Evolutionary conservation across 176 grass and related monocot genomes (phyloP).

Genomic region (Eragrostis curvula): DNA sequence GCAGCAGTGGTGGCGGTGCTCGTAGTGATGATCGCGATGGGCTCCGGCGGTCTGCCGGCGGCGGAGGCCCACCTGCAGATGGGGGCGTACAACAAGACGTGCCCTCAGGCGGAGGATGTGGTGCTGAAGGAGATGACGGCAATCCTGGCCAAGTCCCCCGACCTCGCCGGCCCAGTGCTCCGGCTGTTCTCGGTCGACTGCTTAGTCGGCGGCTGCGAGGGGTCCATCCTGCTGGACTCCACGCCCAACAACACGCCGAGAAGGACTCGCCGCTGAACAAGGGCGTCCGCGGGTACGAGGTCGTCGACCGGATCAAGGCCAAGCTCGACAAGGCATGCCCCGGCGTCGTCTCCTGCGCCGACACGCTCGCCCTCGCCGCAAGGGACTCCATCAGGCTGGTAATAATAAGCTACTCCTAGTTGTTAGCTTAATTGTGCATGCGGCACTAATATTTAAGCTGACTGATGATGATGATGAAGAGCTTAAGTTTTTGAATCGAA

Average conservation of each 20-base stretch:
- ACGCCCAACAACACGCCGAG: slow-evolving; percentile 60
- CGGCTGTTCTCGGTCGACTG: slow-evolving; percentile 77
- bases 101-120: slow-evolving; percentile 64
- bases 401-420: too few species aligned
- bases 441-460: too few species aligned
- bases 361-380: slow-evolving; percentile 53
- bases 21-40: neutral
- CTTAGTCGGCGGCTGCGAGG: slow-evolving; percentile 75
- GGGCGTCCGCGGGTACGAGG: slow-evolving; percentile 56
- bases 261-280: slow-evolving; percentile 66
- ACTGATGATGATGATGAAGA: too few species aligned
- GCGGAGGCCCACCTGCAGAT: slow-evolving; percentile 45
- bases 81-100: slow-evolving; percentile 69
- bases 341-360: slow-evolving; percentile 63
- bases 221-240: slow-evolving; percentile 68
- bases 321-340: slow-evolving; percentile 69
- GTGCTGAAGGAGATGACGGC: slow-evolving; percentile 54
- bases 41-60: neutral
- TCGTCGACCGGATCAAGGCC: slow-evolving; percentile 65
- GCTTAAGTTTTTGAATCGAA: too few species aligned
- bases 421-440: too few species aligned
- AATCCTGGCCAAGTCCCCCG: slow-evolving; percentile 48
- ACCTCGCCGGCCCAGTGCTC: slow-evolving; percentile 53
- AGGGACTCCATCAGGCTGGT: slow-evolving; percentile 55
- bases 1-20: neutral